Base-by-base conservation (phyloP, 2,329 filamentous ascomycete species). In the Colletotrichum sp. region DNA sequence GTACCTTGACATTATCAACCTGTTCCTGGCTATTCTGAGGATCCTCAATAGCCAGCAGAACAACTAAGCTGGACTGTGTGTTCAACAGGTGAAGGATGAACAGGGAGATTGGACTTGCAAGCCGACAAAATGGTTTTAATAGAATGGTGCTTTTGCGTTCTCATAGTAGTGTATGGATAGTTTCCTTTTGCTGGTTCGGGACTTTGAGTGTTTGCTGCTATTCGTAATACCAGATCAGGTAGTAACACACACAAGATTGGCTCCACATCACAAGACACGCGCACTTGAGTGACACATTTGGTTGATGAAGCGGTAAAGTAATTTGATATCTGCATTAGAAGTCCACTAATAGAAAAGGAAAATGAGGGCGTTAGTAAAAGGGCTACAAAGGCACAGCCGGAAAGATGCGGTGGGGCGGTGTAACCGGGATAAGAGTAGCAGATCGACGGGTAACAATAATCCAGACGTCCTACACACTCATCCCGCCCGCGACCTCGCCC, bases 31-130 rank as follows among this genome's bases (percentile, higher is more conserved):
- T 69, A 99, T 99, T 82, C 89, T 99, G 82, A 92, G 97, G 82
- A 99, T 99, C 81, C 89, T 99, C 82, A 99, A 99, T 90, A 98
- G 94, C 88, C 95, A 98, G 90, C 94, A 93, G 83, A 96, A 98
- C 87, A 98, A 98, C 90, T 99, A 93, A 77, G 24, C 8, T 12
- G 18, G 8, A 12, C 12, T 10, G 52, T 15, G 44, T 26, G 1
- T 8, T 34, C 13, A 9, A 15, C 26, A 3, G n/a, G 21, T 10
- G 55, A 24, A 32, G 34, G 67, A 21, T n/a, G 55, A n/a, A 52
- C 1, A 28, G 13, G 28, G 49, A 68, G 67, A 69, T 30, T 24
- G 52, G 16, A 30, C 7, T 21, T 36, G 1, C 12, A 6, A 16
- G 26, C 5, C 10, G 15, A 52, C 26, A 52, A 52, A 26, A 57